Evolutionary conservation across 768 basidiomycete species (phyloP).

Genomic region (Auriscalpium microsporum): DNA sequence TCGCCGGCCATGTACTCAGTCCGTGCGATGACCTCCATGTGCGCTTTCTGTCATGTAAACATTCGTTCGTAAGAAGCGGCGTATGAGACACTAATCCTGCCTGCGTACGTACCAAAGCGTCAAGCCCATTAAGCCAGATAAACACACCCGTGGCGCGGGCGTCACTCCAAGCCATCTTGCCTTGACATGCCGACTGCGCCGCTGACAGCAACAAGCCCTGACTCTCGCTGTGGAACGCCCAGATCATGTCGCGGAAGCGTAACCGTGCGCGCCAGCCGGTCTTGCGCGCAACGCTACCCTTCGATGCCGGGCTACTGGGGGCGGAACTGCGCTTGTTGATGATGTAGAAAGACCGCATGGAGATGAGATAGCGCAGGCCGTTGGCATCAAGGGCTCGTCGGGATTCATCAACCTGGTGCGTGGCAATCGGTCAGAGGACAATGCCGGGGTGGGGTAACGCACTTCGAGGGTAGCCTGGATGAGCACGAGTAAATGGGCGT

Average conservation of each 20-base stretch:
- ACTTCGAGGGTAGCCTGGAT: constrained; percentile 87
- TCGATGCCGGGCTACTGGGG: constrained; percentile 39
- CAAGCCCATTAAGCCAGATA: constrained; percentile 77
- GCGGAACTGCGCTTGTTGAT: constrained; percentile 57
- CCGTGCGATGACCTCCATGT: constrained; percentile 82
- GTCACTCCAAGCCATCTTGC: constrained; percentile 86
- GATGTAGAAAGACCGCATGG: constrained; percentile 88
- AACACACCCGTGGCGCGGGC: constrained; percentile 81
- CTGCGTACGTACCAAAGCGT: constrained; percentile 54
- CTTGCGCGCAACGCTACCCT: constrained; percentile 31
- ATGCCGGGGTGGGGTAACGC: constrained; percentile 11
- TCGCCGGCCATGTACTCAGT: constrained; percentile 90
- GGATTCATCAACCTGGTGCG: constrained; percentile 74
- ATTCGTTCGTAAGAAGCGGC: not conserved
- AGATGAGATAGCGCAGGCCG: constrained; percentile 87
- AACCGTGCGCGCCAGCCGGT: constrained; percentile 66
- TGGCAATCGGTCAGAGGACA: constrained; percentile 1
- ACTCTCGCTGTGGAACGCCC: constrained; percentile 95
- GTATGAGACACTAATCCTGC: too few relatives aligned
- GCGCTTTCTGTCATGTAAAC: constrained; percentile 44
- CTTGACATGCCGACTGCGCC: constrained; percentile 63
- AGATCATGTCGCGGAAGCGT: constrained; percentile 89
- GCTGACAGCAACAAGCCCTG: constrained; percentile 75
- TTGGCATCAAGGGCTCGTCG: constrained; percentile 85
- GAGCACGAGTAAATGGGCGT: constrained; percentile 73